Base-by-base conservation (phyloP, 169 alveolate species). In the Plasmodium gallinaceum region DNA sequence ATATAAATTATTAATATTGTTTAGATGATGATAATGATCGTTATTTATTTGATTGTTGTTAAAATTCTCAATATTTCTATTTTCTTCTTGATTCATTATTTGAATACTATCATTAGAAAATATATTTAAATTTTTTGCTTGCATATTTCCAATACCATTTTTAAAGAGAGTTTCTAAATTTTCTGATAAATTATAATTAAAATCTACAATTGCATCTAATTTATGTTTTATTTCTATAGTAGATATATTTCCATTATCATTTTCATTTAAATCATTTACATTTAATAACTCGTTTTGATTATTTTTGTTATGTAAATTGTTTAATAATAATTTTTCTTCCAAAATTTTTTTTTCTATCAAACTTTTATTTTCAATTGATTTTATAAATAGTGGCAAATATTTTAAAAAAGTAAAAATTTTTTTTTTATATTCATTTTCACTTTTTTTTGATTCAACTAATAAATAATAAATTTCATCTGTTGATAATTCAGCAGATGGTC, bases 371-470 rank as follows among this genome's bases (percentile, higher is more conserved):
- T 78, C 89, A 48, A 78, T 78, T 24, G 78, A 78, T 69, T 32
- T 64, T 39, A 78, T 78, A 65, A 78, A 78, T 5, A 78, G 22
- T 51, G 89, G 89, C 32, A 78, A 70, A 58, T 78, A 78, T 24
- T 78, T 78, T n/a, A 78, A 58, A 45, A 78, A 78, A 46, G 89
- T 78, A 16, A 64, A 78, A 12, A 78, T 78, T 22, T 78, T 78
- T n/a, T 78, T 78, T 43, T 78, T 78, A 51, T 46, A 78, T 48
- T 78, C 89, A 70, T 78, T 78, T 78, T 78, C 89, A 18, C 89
- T 78, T 65, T 78, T 78, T 65, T 78, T 78, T 8, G 89, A 78
- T 51, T 78, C 89, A 20, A 78, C 89, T 42, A 78, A 37, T 45
- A 78, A 60, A 60, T 78, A 78, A 43, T 78, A 78, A 64, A 78